Evolutionary conservation across 805 yeast genomes (phyloP).

Genomic region (Metschnikowia lochheadii): DNA sequence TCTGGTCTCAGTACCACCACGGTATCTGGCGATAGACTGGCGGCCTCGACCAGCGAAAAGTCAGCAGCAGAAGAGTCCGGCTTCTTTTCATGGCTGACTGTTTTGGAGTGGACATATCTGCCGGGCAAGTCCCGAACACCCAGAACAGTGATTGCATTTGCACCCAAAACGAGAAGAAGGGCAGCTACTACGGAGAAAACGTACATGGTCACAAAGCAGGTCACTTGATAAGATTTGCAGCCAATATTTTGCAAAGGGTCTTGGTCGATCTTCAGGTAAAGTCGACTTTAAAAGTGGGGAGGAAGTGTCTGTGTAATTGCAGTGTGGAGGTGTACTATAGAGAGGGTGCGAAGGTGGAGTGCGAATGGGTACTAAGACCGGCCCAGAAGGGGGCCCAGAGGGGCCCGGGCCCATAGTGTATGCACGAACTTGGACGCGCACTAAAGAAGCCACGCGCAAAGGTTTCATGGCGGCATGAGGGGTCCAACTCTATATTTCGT

Average conservation of each 20-base stretch:
- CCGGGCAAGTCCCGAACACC: slow-evolving; percentile 14
- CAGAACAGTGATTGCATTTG: slow-evolving; percentile 9
- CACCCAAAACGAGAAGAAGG: slow-evolving; percentile 5
- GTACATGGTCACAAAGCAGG: background rate
- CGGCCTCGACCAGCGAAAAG: background rate
- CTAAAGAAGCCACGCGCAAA: no score
- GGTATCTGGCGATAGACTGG: slow-evolving; percentile 8
- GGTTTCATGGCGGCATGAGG: no score
- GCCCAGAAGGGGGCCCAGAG: background rate
- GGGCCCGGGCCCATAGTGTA: background rate
- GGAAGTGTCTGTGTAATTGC: no score
- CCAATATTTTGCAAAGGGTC: background rate
- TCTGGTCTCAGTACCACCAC: slow-evolving; percentile 17
- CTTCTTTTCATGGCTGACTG: background rate
- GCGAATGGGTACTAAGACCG: background rate
- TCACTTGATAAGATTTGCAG: background rate
- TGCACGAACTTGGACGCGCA: background rate
- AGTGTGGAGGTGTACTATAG: no score
- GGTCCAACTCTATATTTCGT: no score
- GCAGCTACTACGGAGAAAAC: background rate
- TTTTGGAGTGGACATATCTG: slow-evolving; percentile 10
- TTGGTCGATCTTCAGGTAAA: background rate
- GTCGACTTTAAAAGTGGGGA: no score
- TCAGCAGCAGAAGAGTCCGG: background rate
- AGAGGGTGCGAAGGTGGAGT: no score